phyloP scores from a whole-genome alignment of 441 rosid genomes.

The Croton laevigatus region DNA sequence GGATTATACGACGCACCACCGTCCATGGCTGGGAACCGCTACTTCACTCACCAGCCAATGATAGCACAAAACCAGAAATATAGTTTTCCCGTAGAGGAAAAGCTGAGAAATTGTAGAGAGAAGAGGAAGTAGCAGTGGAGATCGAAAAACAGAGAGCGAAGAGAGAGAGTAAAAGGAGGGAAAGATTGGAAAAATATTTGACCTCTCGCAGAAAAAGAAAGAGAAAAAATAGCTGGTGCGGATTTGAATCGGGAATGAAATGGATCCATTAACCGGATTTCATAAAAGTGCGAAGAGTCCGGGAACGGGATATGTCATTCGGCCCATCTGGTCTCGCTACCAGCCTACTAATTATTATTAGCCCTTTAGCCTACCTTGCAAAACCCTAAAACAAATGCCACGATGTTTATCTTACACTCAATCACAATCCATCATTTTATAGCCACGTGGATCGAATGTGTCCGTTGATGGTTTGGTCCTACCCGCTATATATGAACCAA shows the following conservation, averaged over 20 bases:
- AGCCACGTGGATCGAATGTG: slow-evolving; percentile 2
- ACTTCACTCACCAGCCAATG: not conserved
- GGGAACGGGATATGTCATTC: slow-evolving; percentile 15
- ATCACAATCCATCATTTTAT: not conserved
- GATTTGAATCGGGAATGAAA: slow-evolving; percentile 44
- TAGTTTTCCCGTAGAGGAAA: not conserved
- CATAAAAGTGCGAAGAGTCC: slow-evolving; percentile 46
- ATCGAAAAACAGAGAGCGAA: not conserved
- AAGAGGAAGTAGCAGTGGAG: not conserved
- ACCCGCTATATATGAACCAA: not conserved
- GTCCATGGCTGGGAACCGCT: slow-evolving; percentile 40
- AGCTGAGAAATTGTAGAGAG: not conserved
- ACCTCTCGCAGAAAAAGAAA: slow-evolving; percentile 24
- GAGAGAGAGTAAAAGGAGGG: slow-evolving; percentile 35
- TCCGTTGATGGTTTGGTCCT: not conserved
- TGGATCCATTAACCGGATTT: slow-evolving; percentile 45
- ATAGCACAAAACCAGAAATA: not conserved
- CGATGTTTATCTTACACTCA: not conserved
- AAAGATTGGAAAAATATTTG: slow-evolving; percentile 36
- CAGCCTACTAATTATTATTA: not conserved
- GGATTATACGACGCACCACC: slow-evolving; percentile 57
- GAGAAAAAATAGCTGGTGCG: not conserved
- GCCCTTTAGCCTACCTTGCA: not conserved
- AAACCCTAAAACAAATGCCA: not conserved
- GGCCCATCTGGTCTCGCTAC: slow-evolving; percentile 8